Evolutionary conservation across 805 yeast genomes (phyloP).

Genomic region (Komagataella ulmi): DNA sequence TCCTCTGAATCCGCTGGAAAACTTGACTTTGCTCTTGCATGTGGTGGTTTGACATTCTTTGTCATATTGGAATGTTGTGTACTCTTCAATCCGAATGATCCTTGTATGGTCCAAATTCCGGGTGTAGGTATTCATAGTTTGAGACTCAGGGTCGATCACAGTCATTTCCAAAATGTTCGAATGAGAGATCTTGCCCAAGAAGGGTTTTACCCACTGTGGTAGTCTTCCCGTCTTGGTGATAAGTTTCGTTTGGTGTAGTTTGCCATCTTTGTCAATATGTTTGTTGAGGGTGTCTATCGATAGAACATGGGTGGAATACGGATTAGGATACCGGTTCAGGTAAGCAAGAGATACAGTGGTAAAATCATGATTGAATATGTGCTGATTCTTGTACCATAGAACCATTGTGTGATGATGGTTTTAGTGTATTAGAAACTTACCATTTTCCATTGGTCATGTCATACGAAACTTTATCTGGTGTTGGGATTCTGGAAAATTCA

Average conservation of each 20-base stretch:
- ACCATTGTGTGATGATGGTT: conserved; percentile 33
- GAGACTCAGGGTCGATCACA: conserved; percentile 47
- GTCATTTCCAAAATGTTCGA: conserved; percentile 77
- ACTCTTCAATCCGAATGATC: conserved; percentile 71
- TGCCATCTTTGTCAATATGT: conserved; percentile 45
- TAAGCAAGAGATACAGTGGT: conserved; percentile 65
- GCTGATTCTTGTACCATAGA: conserved; percentile 40
- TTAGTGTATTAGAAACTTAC: neutral
- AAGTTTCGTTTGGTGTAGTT: conserved; percentile 58
- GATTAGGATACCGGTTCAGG: conserved; percentile 64
- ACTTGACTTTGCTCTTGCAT: conserved; percentile 31
- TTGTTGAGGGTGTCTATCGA: conserved; percentile 68
- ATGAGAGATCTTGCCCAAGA: conserved; percentile 55
- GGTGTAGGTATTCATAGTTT: conserved; percentile 53
- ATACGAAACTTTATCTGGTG: neutral
- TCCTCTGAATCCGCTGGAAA: conserved; percentile 53
- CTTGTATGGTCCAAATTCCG: conserved; percentile 76
- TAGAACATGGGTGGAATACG: conserved; percentile 74
- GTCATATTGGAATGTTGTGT: conserved; percentile 36
- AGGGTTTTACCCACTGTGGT: conserved; percentile 68
- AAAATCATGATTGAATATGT: conserved; percentile 51
- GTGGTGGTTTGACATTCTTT: conserved; percentile 8
- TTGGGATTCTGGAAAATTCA: neutral
- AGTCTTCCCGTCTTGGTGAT: conserved; percentile 69
- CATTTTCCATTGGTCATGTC: neutral